Evolutionary conservation across 495 filamentous ascomycete species (phyloP).

Genomic region (Aspergillus panamensis): DNA sequence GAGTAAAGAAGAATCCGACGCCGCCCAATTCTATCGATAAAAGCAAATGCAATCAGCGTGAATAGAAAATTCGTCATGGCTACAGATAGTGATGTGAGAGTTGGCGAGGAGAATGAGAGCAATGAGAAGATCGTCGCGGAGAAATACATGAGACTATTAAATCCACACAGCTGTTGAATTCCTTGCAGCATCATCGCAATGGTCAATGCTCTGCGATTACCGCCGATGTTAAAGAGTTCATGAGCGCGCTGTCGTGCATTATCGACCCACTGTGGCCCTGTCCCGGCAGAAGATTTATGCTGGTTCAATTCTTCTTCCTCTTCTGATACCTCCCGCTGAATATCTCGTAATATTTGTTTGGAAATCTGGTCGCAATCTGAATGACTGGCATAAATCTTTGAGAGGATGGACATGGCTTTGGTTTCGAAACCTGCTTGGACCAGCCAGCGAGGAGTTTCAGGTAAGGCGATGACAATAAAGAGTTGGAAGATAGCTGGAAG

Average conservation of each 20-base stretch:
- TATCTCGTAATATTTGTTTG: conserved; percentile 56
- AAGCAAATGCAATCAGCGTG: conserved; percentile 69
- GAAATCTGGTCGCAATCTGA: conserved; percentile 44
- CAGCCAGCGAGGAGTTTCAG: conserved; percentile 86
- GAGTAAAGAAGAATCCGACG: conserved; percentile 78
- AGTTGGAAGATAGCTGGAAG: conserved; percentile 71
- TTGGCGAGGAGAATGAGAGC: conserved; percentile 75
- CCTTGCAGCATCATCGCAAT: conserved; percentile 85
- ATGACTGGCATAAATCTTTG: conserved; percentile 58
- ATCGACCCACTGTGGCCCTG: conserved; percentile 28
- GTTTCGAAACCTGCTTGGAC: conserved; percentile 59
- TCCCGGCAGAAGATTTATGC: conserved; percentile 15
- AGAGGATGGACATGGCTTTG: conserved; percentile 60
- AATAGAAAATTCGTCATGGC: conserved; percentile 81
- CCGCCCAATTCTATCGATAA: conserved; percentile 79
- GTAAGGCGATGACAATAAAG: conserved; percentile 61
- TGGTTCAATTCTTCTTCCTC: conserved; percentile 51
- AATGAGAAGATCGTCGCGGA: conserved; percentile 84
- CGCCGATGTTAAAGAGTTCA: conserved; percentile 56
- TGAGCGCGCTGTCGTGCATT: conserved; percentile 40
- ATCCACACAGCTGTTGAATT: conserved; percentile 87
- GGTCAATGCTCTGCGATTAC: conserved; percentile 72
- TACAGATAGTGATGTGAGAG: conserved; percentile 74
- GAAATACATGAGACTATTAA: conserved; percentile 95
- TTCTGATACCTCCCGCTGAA: conserved; percentile 65